Percentiles rank a stretch among this genome's conserved stretches.
Conservation (phyloP, 1,139 yeast genomes). For the Torulaspora pretoriensis region DNA sequence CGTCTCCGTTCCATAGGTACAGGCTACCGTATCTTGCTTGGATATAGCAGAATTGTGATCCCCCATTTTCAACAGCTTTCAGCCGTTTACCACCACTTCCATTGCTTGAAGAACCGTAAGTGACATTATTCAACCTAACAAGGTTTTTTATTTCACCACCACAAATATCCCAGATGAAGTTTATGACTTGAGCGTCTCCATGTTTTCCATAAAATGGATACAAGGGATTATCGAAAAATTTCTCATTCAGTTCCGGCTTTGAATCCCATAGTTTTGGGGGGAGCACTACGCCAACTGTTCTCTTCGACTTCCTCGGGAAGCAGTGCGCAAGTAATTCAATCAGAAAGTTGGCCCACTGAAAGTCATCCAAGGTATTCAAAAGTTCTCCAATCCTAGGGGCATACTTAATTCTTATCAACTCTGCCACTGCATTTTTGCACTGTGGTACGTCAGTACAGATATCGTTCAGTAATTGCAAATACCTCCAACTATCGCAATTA, state of each 20-base stretch:
- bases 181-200: slow-evolving; percentile 16
- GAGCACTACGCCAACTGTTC: slow-evolving; percentile 14
- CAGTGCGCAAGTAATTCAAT: slow-evolving; percentile 21
- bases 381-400: slow-evolving; percentile 17
- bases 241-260: slow-evolving; percentile 13
- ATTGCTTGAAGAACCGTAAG: slow-evolving; percentile 7
- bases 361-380: slow-evolving; percentile 19
- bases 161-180: slow-evolving; percentile 14
- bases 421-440: slow-evolving; percentile 13
- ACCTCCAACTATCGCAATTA: slow-evolving; percentile 21
- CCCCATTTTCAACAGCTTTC: not conserved
- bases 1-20: slow-evolving; percentile 23
- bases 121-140: slow-evolving; percentile 7
- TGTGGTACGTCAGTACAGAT: slow-evolving; percentile 14
- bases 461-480: slow-evolving; percentile 17
- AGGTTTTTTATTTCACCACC: slow-evolving; percentile 9
- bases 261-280: slow-evolving; percentile 22
- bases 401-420: slow-evolving; percentile 16
- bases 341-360: slow-evolving; percentile 23
- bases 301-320: slow-evolving; percentile 19
- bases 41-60: slow-evolving; percentile 10
- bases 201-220: slow-evolving; percentile 22
- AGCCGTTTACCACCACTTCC: slow-evolving; percentile 2
- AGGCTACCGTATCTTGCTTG: slow-evolving; percentile 18
- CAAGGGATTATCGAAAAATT: slow-evolving; percentile 16